A percentile compares a stretch with the other conserved stretches of the same genome.
phyloP scores from a whole-genome alignment of 352 stramenopile genomes.

The Phytopythium litorale region DNA sequence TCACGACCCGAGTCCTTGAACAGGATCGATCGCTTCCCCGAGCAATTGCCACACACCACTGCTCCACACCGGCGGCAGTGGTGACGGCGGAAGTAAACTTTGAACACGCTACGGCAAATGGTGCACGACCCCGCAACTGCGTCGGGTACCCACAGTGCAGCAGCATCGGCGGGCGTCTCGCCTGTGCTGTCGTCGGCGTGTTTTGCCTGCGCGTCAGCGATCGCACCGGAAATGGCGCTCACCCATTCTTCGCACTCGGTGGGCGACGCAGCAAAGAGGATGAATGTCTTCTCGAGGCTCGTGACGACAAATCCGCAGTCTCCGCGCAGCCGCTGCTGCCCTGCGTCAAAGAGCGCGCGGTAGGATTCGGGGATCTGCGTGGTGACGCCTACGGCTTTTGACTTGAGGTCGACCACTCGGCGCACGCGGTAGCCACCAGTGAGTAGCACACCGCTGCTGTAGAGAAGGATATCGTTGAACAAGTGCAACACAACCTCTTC shows the following conservation, averaged over 20 bases:
- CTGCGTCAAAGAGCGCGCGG: conserved; percentile 38
- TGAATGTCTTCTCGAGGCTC: conserved; percentile 80
- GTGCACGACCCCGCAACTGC: conserved; percentile 56
- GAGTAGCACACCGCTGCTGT: conserved; percentile 63
- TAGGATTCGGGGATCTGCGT: conserved; percentile 49
- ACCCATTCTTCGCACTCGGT: conserved; percentile 56
- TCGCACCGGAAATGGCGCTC: conserved; percentile 41
- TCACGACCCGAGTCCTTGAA: conserved; percentile 62
- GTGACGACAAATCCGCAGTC: conserved; percentile 76
- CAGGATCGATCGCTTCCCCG: conserved; percentile 50
- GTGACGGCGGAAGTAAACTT: conserved; percentile 74
- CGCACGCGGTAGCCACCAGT: conserved; percentile 72
- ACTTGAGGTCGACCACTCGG: conserved; percentile 65
- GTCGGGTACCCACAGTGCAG: conserved; percentile 76
- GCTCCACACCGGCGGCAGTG: conserved; percentile 77
- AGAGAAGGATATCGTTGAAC: conserved; percentile 86
- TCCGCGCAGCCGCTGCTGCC: conserved; percentile 30
- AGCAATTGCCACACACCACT: conserved; percentile 81
- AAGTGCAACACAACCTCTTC: conserved; percentile 84
- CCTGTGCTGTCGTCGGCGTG: conserved; percentile 18
- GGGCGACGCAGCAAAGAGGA: conserved; percentile 59
- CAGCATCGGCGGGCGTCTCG: conserved; percentile 54
- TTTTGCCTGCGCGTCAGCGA: conserved; percentile 41
- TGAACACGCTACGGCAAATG: conserved; percentile 65
- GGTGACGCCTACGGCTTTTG: conserved; percentile 68